Evolutionary conservation across 352 stramenopile genomes (phyloP), one percentile per base, ranked within the genome.

Genomic region (Globisporangium lucens): DNA sequence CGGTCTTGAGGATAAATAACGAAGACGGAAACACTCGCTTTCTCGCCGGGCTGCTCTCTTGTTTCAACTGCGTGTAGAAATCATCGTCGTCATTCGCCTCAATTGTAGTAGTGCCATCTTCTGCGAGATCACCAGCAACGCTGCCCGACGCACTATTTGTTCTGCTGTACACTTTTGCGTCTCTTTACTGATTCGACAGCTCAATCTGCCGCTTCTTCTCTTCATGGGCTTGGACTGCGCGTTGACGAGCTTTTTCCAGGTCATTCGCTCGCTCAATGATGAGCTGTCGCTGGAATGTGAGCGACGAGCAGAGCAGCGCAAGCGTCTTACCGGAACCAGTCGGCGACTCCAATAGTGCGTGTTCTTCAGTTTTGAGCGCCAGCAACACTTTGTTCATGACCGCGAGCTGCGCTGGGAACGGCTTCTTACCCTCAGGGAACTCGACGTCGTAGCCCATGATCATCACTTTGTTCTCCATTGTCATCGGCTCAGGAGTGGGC

Each of bases 381-480:
- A 83, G 65, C 46, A 96, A 63, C 61, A 94, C 86, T 56, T 93
- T 93, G 72, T 79, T 93, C 89, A 96, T 96, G 47, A 96, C 87
- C 1, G 85, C 87, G 30, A 96, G 69, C 67, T 96, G 89, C 47
- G 89, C 85, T 4, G 89, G 87, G 68, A 96, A 96, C 63, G 88
- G 88, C 67, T 75, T 76, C 76, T 94, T 96, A 62, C 85, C 87
- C 13, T 72, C 69, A 0, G 88, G 85, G 66, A 96, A 96, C 47
- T 75, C 82, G 10, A 96, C 83, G 61, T 74, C 77, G 79, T 93
- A 93, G 65, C 88, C 88, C 85, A 94, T 94, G 73, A 96, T 90
- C 79, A 93, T 82, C 58, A 90, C 73, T 6, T 73, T 61, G 20
- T 67, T 70, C 17, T 49, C 38, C 2, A 56, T 46, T 20, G 47